Conservation (phyloP, 2,329 filamentous ascomycete species). For the Colletotrichum sp. region DNA sequence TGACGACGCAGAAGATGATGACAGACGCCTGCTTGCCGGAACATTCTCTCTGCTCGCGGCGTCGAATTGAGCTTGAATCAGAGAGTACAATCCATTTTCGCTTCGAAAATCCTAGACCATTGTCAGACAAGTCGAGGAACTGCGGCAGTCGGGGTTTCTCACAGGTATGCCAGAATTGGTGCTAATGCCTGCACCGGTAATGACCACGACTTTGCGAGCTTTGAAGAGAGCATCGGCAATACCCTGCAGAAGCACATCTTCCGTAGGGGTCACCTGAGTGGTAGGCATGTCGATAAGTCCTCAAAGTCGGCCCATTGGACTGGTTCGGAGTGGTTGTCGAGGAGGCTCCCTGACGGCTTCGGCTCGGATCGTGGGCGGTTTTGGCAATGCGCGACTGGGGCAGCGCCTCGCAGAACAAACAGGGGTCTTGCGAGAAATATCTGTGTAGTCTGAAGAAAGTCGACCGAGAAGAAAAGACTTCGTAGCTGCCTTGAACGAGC, state of each 20-base stretch:
- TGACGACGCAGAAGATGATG: constrained; percentile 8
- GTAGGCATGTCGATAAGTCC: constrained; percentile 57
- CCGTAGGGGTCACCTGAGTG: constrained; percentile 56
- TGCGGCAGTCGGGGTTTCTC: constrained; percentile 31
- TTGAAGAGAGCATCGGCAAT: constrained; percentile 70
- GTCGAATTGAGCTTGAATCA: constrained; percentile 73
- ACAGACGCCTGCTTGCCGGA: not conserved
- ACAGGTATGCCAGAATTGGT: constrained; percentile 80
- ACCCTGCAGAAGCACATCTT: constrained; percentile 62
- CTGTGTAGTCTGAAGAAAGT: not conserved
- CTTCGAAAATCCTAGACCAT: constrained; percentile 70
- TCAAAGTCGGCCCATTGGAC: constrained; percentile 18
- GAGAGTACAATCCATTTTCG: constrained; percentile 73
- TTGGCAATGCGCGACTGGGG: not conserved
- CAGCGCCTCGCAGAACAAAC: not conserved
- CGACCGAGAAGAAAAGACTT: not conserved
- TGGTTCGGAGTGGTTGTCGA: not conserved
- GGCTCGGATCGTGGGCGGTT: not conserved
- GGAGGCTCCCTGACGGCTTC: not conserved
- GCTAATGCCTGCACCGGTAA: constrained; percentile 77
- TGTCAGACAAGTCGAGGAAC: constrained; percentile 4
- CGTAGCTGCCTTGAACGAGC: not conserved
- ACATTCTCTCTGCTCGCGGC: constrained; percentile 41
- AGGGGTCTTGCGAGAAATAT: not conserved
- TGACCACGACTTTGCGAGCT: constrained; percentile 71